Percentiles rank a stretch among this genome's conserved stretches.
Evolutionary conservation across 2,329 filamentous ascomycete species (phyloP).

Genomic region (Fusarium sambucinum): DNA sequence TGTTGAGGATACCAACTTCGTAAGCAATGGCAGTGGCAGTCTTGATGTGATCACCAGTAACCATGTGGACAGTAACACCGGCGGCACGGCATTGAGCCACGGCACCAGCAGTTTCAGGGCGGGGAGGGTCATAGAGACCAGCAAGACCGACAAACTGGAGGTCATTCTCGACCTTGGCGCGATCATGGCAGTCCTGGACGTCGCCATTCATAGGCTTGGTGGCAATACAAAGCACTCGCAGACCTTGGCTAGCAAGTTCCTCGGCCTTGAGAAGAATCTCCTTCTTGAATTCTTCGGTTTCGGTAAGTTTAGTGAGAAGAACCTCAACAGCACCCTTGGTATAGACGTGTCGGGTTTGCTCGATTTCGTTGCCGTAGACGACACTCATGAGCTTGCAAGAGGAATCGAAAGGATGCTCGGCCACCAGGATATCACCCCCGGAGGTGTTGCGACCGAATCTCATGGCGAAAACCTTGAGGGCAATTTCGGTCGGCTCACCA

Average conservation of each 20-base stretch:
- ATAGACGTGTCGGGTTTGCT: conserved; percentile 59
- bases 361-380: conserved; percentile 62
- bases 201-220: conserved; percentile 58
- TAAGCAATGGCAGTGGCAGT: conserved; percentile 75
- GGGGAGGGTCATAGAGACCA: conserved; percentile 79
- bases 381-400: conserved; percentile 81
- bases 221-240: conserved; percentile 77
- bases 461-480: conserved; percentile 78
- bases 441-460: conserved; percentile 69
- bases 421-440: conserved; percentile 62
- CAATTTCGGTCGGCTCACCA: conserved; percentile 79
- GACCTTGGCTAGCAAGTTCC: conserved; percentile 70
- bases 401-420: conserved; percentile 80
- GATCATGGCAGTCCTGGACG: conserved; percentile 58
- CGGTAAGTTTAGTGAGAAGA: conserved; percentile 65
- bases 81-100: conserved; percentile 70
- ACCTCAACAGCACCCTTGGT: conserved; percentile 71
- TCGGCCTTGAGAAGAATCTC: conserved; percentile 64
- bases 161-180: conserved; percentile 66
- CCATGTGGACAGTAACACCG: conserved; percentile 76
- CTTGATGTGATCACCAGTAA: conserved; percentile 76
- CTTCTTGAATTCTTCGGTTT: conserved; percentile 60
- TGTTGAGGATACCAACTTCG: conserved; percentile 71
- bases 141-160: conserved; percentile 77
- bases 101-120: conserved; percentile 72